Evolutionary conservation across 139 green algal species (phyloP).

Genomic region (Chlorella sp.): DNA sequence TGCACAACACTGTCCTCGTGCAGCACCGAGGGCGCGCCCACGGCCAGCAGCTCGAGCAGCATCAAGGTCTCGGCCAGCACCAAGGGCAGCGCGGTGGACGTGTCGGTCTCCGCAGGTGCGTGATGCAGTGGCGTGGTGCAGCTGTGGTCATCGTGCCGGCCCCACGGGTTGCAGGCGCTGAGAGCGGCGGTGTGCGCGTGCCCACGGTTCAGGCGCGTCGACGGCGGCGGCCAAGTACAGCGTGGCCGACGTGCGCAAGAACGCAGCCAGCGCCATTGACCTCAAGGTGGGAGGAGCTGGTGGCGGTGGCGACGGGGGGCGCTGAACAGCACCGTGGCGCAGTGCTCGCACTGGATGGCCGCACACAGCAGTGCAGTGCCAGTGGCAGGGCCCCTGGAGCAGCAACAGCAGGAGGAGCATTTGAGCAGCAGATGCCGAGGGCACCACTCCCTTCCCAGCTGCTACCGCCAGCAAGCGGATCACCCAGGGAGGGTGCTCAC

Average conservation of each 20-base stretch:
- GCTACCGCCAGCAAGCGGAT: background rate
- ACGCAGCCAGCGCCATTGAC: background rate
- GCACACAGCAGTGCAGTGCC: background rate
- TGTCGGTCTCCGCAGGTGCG: constrained; percentile 36
- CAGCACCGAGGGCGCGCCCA: constrained; percentile 26
- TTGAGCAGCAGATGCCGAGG: background rate
- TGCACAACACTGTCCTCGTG: background rate
- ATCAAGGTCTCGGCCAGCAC: constrained; percentile 31
- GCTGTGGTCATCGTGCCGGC: background rate
- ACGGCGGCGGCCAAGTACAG: constrained; percentile 20
- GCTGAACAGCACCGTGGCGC: no score
- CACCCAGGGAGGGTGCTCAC: no score
- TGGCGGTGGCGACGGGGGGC: no score
- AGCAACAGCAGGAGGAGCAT: background rate
- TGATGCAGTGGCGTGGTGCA: background rate
- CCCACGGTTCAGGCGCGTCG: background rate
- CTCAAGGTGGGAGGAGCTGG: background rate
- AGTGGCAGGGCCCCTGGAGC: no score
- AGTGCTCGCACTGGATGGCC: background rate
- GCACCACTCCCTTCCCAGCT: background rate
- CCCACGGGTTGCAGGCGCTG: background rate
- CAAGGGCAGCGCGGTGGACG: constrained; percentile 30
- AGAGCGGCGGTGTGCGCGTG: background rate
- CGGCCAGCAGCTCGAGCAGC: constrained; percentile 17
- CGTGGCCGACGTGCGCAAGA: constrained; percentile 18